Evolutionary conservation across 306 rosid genomes (phyloP).

Genomic region (Lathyrus tuberosus): DNA sequence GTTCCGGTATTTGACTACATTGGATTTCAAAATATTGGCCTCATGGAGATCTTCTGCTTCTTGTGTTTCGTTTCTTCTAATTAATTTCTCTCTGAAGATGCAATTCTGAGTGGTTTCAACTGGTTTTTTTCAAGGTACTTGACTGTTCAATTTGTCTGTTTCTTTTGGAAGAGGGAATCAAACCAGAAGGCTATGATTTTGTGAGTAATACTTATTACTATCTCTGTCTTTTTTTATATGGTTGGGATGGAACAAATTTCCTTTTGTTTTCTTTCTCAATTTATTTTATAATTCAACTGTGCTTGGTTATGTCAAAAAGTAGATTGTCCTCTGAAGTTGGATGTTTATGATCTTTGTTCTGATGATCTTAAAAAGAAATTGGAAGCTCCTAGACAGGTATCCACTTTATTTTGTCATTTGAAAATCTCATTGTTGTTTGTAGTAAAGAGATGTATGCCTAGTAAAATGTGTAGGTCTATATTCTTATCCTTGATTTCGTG

Average conservation of each 20-base stretch:
- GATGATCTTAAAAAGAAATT: slow-evolving; percentile 80
- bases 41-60: background rate
- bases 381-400: slow-evolving; percentile 88
- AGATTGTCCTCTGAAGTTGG: slow-evolving; percentile 93
- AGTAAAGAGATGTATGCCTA: background rate
- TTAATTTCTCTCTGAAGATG: slow-evolving; percentile 17
- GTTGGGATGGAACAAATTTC: slow-evolving; percentile 9
- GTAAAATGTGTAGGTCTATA: slow-evolving; percentile 16
- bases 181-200: slow-evolving; percentile 98
- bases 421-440: slow-evolving; percentile 24
- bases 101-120: slow-evolving; percentile 25
- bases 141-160: slow-evolving; percentile 96
- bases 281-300: slow-evolving; percentile 22
- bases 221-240: background rate
- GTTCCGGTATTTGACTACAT: background rate
- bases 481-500: slow-evolving; percentile 37
- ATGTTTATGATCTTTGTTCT: slow-evolving; percentile 90
- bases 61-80: slow-evolving; percentile 26
- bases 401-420: slow-evolving; percentile 33
- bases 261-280: slow-evolving; percentile 32
- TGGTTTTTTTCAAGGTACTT: slow-evolving; percentile 63
- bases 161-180: slow-evolving; percentile 99
- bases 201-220: slow-evolving; percentile 61
- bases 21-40: slow-evolving; percentile 12
- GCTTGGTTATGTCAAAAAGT: slow-evolving; percentile 76